These are phyloP conservation scores for Aschersonia sp. DNA, from an alignment of 2,329 filamentous ascomycete genomes.

Conservation along the genomic window DNA sequence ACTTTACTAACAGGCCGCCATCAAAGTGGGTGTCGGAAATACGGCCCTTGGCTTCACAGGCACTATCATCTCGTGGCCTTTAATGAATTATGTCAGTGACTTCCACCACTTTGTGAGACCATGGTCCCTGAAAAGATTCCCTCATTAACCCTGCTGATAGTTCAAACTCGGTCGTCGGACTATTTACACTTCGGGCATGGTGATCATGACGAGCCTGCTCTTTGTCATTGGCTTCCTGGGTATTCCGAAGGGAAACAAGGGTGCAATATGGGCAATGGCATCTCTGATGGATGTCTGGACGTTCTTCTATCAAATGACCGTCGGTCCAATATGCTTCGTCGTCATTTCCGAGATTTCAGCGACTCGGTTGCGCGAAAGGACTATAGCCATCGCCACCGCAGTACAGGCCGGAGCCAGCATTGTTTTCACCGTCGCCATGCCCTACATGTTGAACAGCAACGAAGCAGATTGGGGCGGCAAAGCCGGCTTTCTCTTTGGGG, in stretches of 20 bases:
- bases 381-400: slow-evolving; percentile 15
- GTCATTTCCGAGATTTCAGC: slow-evolving; percentile 24
- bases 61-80: slow-evolving; percentile 23
- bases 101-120: not conserved
- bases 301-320: slow-evolving; percentile 23
- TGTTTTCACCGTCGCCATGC: slow-evolving; percentile 12
- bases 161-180: slow-evolving; percentile 21
- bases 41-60: slow-evolving; percentile 26
- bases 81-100: slow-evolving; percentile 16
- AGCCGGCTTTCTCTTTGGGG: slow-evolving; percentile 16
- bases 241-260: slow-evolving; percentile 15
- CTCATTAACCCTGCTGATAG: not conserved
- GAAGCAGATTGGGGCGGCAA: slow-evolving; percentile 17
- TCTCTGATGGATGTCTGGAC: slow-evolving; percentile 26
- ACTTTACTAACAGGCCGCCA: not conserved
- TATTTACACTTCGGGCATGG: slow-evolving; percentile 17
- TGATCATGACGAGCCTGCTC: slow-evolving; percentile 20
- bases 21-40: slow-evolving; percentile 17
- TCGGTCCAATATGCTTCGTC: slow-evolving; percentile 27
- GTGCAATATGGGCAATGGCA: slow-evolving; percentile 21
- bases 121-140: not conserved
- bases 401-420: slow-evolving; percentile 11
- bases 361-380: slow-evolving; percentile 16
- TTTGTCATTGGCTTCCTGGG: slow-evolving; percentile 26
- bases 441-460: slow-evolving; percentile 17